phyloP scores from a whole-genome alignment of 768 basidiomycete species.

The Auriscalpium microsporum region DNA sequence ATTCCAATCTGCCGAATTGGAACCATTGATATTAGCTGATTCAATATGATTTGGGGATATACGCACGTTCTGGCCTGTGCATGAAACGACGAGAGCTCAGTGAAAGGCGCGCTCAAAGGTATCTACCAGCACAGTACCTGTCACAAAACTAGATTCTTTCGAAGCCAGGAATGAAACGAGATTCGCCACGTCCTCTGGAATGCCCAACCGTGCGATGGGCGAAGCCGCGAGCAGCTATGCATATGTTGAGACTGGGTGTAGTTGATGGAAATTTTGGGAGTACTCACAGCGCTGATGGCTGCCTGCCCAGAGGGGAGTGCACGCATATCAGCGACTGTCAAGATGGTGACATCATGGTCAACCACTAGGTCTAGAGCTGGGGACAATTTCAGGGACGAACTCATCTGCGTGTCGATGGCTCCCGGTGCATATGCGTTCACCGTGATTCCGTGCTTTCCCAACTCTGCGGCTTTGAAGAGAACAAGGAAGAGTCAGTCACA shows the following conservation, averaged over 20 bases:
- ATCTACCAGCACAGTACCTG: slow-evolving; percentile 1
- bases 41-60: neutral
- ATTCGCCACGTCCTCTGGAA: slow-evolving; percentile 11
- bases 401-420: slow-evolving; percentile 7
- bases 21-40: too few species aligned
- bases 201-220: slow-evolving; percentile 1
- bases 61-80: neutral
- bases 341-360: neutral
- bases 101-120: neutral
- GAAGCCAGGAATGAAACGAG: slow-evolving; percentile 15
- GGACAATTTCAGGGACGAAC: slow-evolving; percentile 1
- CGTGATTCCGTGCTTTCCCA: slow-evolving; percentile 14
- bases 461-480: slow-evolving; percentile 7
- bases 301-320: neutral
- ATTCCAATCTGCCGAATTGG: too few species aligned
- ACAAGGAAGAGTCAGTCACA: neutral
- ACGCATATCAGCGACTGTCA: neutral
- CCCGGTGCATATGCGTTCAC: slow-evolving; percentile 20
- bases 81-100: neutral
- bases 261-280: neutral
- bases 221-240: neutral
- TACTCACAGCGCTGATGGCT: neutral
- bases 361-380: neutral
- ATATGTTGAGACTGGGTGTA: neutral
- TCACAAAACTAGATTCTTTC: slow-evolving; percentile 13